Conservation (phyloP, 176 grass and related monocot species). For the Oryza officinalis region DNA sequence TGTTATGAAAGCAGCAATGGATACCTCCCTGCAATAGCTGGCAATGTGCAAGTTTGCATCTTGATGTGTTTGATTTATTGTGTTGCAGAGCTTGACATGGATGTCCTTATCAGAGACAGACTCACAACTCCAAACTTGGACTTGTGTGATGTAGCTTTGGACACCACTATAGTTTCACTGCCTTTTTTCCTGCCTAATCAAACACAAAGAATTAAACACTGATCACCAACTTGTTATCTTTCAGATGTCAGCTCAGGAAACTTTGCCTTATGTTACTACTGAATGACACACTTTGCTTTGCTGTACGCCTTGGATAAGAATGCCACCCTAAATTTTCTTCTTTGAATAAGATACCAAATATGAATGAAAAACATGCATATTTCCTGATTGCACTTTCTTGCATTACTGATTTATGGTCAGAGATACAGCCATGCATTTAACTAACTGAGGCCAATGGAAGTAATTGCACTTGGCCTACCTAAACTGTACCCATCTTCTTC, state of each 20-base stretch:
- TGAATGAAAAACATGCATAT: slow-evolving; percentile 15
- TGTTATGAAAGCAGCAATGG: slow-evolving; percentile 16
- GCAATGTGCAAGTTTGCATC: slow-evolving; percentile 34
- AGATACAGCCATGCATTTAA: not conserved
- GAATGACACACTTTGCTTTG: slow-evolving; percentile 17
- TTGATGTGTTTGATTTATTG: not conserved
- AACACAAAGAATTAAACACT: slow-evolving; percentile 6
- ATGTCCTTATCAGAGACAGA: slow-evolving; percentile 38
- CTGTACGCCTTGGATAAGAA: slow-evolving; percentile 11
- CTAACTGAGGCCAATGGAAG: slow-evolving; percentile 5
- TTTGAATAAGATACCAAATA: slow-evolving; percentile 3
- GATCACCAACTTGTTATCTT: slow-evolving; percentile 27
- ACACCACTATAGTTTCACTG: not conserved
- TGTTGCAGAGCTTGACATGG: slow-evolving; percentile 17
- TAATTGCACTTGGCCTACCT: not conserved
- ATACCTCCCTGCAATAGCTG: slow-evolving; percentile 19
- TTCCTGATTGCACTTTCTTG: not conserved
- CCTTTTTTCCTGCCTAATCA: slow-evolving; percentile 38
- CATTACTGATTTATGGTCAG: not conserved
- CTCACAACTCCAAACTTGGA: slow-evolving; percentile 36
- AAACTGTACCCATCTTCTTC: not conserved
- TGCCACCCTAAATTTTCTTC: not conserved
- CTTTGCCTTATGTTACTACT: slow-evolving; percentile 22
- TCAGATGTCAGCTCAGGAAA: slow-evolving; percentile 37
- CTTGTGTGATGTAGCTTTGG: slow-evolving; percentile 33